Base-by-base conservation (phyloP, 345 rosid genomes). In the Turritis glabra region DNA sequence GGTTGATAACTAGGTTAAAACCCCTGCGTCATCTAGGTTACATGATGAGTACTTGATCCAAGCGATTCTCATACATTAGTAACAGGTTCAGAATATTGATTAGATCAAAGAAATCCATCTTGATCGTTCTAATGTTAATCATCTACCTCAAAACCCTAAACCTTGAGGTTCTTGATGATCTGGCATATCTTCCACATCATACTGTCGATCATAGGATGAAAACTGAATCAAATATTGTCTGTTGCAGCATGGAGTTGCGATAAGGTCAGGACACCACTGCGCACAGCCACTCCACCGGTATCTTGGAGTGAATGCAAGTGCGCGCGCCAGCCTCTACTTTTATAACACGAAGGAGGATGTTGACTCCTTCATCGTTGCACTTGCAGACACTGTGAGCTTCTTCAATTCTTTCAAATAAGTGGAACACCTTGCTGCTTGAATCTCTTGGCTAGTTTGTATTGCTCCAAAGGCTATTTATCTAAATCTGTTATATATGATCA, bases 241-340 rank as follows among this genome's bases (percentile, higher is more conserved):
- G 59, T 77, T 63, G 58, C 98, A 94, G 98, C 96, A 94, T 67
- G 98, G 98, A 23, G 96, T 92, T 73, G 98, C 98, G 5, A 85
- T 92, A 77, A 86, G 98, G 85, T 88, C 97, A 13, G 98, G 98
- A 70, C 98, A 91, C 80, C 98, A 94, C 75, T 94, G 98, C 15
- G 91, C 98, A 1, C 98, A 91, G 77, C 97, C 97, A 47, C 96
- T 94, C 43, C 98, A 94, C 76, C 82, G 95, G 59, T 71, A 82
- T 70, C 81, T 94, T 69, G 97, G 98, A 50, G 83, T 90, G 59
- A 88, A 56, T 60, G 89, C 97, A 5, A 94, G 95, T 46, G 98
- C 98, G 0, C 91, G 97, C 1, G 97, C 97, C 40, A 94, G 98
- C 72, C 97, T 94, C 77, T 67, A 91, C 86, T 90, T 94, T 76